Percentiles rank a stretch among this genome's conserved stretches.
Evolutionary conservation across 805 yeast species (phyloP).

Genomic region (Candida chauliodis): DNA sequence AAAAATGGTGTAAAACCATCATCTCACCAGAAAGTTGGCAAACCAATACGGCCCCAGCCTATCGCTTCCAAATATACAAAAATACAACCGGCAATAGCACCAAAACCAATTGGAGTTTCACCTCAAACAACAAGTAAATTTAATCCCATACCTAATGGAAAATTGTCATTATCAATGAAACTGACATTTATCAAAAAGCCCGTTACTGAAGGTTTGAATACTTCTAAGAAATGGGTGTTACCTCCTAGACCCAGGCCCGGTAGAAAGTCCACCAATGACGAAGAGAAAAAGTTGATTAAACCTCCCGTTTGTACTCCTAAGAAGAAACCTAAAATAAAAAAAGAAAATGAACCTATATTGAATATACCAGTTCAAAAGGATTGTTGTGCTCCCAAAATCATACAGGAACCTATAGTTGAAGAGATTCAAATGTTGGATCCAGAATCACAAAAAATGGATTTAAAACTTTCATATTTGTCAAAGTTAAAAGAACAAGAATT

Average conservation of each 20-base stretch:
- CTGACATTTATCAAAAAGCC: slow-evolving; percentile 5
- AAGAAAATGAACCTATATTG: not conserved
- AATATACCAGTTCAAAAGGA: not conserved
- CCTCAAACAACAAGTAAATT: slow-evolving; percentile 26
- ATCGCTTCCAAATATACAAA: slow-evolving; percentile 25
- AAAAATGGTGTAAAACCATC: too few relatives aligned
- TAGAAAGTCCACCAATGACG: slow-evolving; percentile 27
- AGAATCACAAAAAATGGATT: slow-evolving; percentile 17
- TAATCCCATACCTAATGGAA: slow-evolving; percentile 20
- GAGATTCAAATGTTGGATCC: not conserved
- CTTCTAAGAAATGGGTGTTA: slow-evolving; percentile 37
- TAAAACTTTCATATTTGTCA: slow-evolving; percentile 31
- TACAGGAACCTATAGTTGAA: not conserved
- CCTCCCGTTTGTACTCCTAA: slow-evolving; percentile 5
- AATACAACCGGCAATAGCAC: slow-evolving; percentile 39
- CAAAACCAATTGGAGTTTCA: slow-evolving; percentile 29
- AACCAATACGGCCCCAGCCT: not conserved
- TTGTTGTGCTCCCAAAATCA: too few relatives aligned
- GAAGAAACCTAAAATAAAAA: slow-evolving; percentile 7
- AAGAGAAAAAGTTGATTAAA: slow-evolving; percentile 2
- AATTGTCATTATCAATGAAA: slow-evolving; percentile 11
- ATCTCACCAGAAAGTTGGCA: too few relatives aligned
- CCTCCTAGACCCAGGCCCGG: slow-evolving; percentile 43
- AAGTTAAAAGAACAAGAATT: slow-evolving; percentile 42
- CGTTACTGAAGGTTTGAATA: slow-evolving; percentile 16